A percentile compares a stretch with the other conserved stretches of the same genome.
Conservation (phyloP, 148 eudicot genomes). For the Dysphania ambrosioides region DNA sequence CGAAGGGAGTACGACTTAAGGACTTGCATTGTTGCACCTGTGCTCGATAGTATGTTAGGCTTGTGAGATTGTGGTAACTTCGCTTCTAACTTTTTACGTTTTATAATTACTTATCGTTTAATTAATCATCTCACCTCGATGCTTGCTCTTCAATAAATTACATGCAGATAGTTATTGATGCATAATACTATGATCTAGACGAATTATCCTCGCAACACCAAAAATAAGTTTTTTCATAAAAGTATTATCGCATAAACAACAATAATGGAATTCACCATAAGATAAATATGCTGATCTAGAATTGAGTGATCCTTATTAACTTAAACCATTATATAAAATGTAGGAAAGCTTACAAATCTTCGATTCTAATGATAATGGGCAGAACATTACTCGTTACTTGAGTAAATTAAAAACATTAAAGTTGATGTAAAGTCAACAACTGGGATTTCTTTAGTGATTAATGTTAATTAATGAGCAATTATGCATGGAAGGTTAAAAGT, state of each 20-base stretch:
- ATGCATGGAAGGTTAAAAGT: neutral
- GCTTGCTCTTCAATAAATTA: no score
- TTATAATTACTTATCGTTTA: no score
- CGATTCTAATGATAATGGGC: neutral
- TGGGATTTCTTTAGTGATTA: constrained; percentile 5
- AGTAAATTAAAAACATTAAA: neutral
- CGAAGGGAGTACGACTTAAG: no score
- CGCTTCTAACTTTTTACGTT: no score
- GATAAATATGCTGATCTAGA: neutral
- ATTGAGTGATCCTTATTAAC: no score
- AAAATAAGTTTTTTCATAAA: no score
- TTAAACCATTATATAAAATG: neutral
- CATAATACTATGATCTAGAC: neutral
- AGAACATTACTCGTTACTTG: neutral
- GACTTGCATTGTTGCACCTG: no score
- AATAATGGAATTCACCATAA: neutral
- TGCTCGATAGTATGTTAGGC: no score
- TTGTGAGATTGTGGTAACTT: neutral
- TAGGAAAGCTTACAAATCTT: neutral
- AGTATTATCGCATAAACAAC: neutral
- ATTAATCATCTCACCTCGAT: neutral
- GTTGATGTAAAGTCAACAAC: constrained; percentile 26
- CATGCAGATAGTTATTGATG: neutral
- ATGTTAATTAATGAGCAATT: neutral
- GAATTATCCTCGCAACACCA: no score